A percentile compares a stretch with the other conserved stretches of the same genome.
Evolutionary conservation across 169 alveolate species (phyloP).

Genomic region (Babesia sp.): DNA sequence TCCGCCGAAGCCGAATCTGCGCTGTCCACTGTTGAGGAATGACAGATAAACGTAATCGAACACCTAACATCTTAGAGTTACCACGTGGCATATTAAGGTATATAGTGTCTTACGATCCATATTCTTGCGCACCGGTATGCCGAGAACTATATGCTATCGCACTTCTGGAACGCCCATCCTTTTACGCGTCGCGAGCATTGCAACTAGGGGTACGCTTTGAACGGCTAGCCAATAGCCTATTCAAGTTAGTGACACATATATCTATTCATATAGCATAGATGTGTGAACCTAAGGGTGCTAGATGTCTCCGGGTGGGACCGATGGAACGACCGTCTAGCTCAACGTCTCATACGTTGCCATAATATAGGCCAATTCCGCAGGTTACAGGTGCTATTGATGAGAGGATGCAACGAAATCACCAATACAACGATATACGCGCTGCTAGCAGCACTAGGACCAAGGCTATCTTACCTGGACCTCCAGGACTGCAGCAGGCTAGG

Average conservation of each 20-base stretch:
- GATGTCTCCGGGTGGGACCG: slow-evolving; percentile 60
- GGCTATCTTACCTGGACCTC: slow-evolving; percentile 28
- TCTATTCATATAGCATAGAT: slow-evolving; percentile 14
- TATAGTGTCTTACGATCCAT: neutral
- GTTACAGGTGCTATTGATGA: slow-evolving; percentile 17
- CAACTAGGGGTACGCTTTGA: slow-evolving; percentile 6
- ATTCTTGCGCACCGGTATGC: slow-evolving; percentile 14
- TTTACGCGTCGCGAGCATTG: slow-evolving; percentile 1
- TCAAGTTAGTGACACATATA: slow-evolving; percentile 2
- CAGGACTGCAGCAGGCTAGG: slow-evolving; percentile 32
- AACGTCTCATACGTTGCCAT: slow-evolving; percentile 14
- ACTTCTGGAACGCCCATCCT: slow-evolving; percentile 1
- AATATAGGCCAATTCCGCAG: slow-evolving; percentile 28
- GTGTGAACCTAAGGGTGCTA: slow-evolving; percentile 27
- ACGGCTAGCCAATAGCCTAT: neutral
- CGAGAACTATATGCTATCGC: slow-evolving; percentile 5
- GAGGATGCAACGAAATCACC: slow-evolving; percentile 38
- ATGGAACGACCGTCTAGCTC: slow-evolving; percentile 44
- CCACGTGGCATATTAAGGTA: slow-evolving; percentile 8
- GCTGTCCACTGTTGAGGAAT: slow-evolving; percentile 16
- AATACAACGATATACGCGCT: slow-evolving; percentile 16
- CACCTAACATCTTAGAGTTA: neutral
- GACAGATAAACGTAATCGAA: slow-evolving; percentile 25
- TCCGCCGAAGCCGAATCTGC: slow-evolving; percentile 10
- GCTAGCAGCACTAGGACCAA: slow-evolving; percentile 6